A percentile compares a stretch with the other conserved stretches of the same genome.
Conservation (phyloP, 139 green algal genomes). For the Volvox africanus region DNA sequence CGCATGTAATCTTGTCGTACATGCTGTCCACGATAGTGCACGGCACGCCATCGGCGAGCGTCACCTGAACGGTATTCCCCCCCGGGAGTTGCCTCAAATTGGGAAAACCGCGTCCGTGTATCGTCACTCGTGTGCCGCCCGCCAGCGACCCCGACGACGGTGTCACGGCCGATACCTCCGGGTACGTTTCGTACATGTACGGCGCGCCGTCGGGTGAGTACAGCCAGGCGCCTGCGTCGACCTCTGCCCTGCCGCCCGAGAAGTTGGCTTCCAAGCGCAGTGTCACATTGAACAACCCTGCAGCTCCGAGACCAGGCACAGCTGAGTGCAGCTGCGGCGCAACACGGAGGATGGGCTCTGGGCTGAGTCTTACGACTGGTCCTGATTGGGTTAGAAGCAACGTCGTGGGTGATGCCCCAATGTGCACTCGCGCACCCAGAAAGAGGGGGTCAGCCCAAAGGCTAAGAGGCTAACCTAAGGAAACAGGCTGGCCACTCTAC, state of each 20-base stretch:
- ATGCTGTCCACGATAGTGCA: constrained; percentile 40
- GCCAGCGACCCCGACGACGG: constrained; percentile 26
- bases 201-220: constrained; percentile 16
- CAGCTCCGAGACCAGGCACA: not conserved
- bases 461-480: too few relatives aligned
- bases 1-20: constrained; percentile 39
- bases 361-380: not conserved
- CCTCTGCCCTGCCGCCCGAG: not conserved
- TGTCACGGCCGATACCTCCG: constrained; percentile 30
- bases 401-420: not conserved
- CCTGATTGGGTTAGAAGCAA: not conserved
- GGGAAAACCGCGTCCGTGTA: constrained; percentile 51
- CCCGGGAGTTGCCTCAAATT: not conserved
- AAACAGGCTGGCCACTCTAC: not conserved
- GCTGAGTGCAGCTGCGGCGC: not conserved
- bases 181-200: constrained; percentile 58
- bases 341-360: not conserved
- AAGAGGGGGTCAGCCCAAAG: too few relatives aligned
- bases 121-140: not conserved
- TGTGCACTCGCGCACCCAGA: too few relatives aligned
- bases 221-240: not conserved
- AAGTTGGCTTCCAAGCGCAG: not conserved
- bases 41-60: not conserved
- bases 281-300: not conserved
- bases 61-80: not conserved